phyloP scores from a whole-genome alignment of 2,329 filamentous ascomycete genomes.

The Neonectria coccinea region DNA sequence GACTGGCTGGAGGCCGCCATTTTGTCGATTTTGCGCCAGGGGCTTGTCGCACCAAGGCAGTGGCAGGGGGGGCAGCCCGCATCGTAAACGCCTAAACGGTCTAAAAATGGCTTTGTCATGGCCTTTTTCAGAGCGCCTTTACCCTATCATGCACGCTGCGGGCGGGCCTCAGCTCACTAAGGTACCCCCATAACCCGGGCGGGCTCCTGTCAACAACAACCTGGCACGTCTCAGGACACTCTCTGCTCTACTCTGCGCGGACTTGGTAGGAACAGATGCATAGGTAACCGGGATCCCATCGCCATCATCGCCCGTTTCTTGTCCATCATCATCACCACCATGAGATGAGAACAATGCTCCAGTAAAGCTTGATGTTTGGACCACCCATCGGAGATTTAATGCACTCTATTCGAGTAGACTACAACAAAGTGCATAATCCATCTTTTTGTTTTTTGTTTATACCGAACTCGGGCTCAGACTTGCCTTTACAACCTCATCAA shows the following conservation, averaged over 20 bases:
- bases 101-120: constrained; percentile 15
- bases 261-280: no score
- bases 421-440: background rate
- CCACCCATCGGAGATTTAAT: constrained; percentile 1
- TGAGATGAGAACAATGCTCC: background rate
- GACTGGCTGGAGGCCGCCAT: constrained; percentile 1
- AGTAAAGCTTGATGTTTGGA: background rate
- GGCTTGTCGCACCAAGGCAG: constrained; percentile 39
- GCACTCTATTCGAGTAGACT: background rate
- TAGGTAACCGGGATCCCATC: no score
- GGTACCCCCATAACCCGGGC: no score
- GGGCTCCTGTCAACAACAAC: constrained; percentile 2
- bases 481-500: constrained; percentile 71
- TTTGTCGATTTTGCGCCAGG: constrained; percentile 26
- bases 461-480: constrained; percentile 68
- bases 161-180: no score
- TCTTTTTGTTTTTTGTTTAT: background rate
- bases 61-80: constrained; percentile 1
- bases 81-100: no score
- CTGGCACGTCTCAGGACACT: constrained; percentile 7
- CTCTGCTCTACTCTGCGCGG: background rate
- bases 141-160: constrained; percentile 8
- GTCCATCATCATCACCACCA: background rate
- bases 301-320: background rate
- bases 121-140: background rate